Conservation (phyloP, 2,329 filamentous ascomycete species). For the Scedosporium dehoogii region DNA sequence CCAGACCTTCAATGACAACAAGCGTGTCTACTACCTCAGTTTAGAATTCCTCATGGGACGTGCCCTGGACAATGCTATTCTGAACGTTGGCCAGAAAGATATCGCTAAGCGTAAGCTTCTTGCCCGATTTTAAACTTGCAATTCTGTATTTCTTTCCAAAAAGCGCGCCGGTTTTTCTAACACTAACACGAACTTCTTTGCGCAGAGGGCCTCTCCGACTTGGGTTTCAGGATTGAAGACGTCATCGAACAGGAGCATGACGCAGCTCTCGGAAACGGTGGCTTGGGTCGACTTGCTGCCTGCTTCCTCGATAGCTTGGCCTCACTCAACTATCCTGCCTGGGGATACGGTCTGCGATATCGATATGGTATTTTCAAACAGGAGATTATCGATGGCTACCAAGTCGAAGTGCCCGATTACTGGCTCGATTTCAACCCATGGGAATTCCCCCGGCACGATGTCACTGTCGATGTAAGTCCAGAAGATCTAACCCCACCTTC, state of each 20-base stretch:
- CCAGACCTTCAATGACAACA: conserved; percentile 82
- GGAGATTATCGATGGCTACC: conserved; percentile 95
- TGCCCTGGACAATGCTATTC: conserved; percentile 95
- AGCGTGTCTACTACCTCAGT: conserved; percentile 94
- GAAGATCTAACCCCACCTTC: no score
- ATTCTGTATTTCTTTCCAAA: not conserved
- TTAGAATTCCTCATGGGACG: conserved; percentile 97
- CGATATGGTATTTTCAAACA: conserved; percentile 99
- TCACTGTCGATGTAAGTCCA: conserved; percentile 67
- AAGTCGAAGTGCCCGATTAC: conserved; percentile 96
- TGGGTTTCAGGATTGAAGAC: conserved; percentile 96
- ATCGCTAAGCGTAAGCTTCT: conserved; percentile 58
- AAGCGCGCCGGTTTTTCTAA: not conserved
- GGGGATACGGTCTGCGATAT: conserved; percentile 95
- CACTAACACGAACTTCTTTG: not conserved
- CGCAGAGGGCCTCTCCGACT: conserved; percentile 70
- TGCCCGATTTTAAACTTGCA: not conserved
- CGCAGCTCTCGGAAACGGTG: conserved; percentile 90
- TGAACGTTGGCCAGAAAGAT: conserved; percentile 86
- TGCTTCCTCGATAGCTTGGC: conserved; percentile 97
- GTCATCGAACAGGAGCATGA: conserved; percentile 92
- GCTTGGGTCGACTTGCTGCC: conserved; percentile 85
- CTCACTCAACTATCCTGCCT: conserved; percentile 88
- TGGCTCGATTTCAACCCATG: conserved; percentile 99
- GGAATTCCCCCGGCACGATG: conserved; percentile 94